Percentiles rank a stretch among this genome's conserved stretches.
Evolutionary conservation across 2,329 filamentous ascomycete genomes (phyloP).

Genomic region (Diaporthe capsici): DNA sequence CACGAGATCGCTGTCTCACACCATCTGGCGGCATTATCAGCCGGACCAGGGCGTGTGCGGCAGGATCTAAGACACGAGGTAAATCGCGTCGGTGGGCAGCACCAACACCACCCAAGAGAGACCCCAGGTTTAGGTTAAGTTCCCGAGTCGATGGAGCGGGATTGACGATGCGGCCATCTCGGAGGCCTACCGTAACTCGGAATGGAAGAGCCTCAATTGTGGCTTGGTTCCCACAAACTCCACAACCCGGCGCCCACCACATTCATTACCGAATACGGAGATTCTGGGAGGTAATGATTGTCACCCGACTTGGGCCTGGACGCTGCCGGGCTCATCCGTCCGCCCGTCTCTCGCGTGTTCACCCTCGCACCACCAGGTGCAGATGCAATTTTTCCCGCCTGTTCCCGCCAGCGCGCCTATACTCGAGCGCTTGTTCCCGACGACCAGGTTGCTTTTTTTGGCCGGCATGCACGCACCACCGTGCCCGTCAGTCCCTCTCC

Average conservation of each 20-base stretch:
- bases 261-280: conserved; percentile 34
- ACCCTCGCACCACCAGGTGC: conserved; percentile 8
- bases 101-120: neutral
- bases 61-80: conserved; percentile 36
- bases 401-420: conserved; percentile 23
- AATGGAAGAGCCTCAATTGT: conserved; percentile 42
- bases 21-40: conserved; percentile 35
- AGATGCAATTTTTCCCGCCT: neutral
- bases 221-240: conserved; percentile 35
- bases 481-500: neutral
- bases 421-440: conserved; percentile 20
- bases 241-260: conserved; percentile 33
- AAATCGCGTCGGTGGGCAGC: neutral
- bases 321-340: conserved; percentile 28
- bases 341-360: conserved; percentile 22
- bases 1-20: conserved; percentile 33
- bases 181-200: conserved; percentile 40
- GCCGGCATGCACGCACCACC: neutral
- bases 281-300: conserved; percentile 25
- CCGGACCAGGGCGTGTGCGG: conserved; percentile 25
- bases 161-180: conserved; percentile 36
- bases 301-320: conserved; percentile 6
- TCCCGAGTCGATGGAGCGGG: conserved; percentile 20
- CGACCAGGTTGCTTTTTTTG: conserved; percentile 12
- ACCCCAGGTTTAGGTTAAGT: conserved; percentile 25